Evolutionary conservation across 345 rosid species (phyloP), one percentile per base, ranked within the genome.

Genomic region (Trapa bicornis): DNA sequence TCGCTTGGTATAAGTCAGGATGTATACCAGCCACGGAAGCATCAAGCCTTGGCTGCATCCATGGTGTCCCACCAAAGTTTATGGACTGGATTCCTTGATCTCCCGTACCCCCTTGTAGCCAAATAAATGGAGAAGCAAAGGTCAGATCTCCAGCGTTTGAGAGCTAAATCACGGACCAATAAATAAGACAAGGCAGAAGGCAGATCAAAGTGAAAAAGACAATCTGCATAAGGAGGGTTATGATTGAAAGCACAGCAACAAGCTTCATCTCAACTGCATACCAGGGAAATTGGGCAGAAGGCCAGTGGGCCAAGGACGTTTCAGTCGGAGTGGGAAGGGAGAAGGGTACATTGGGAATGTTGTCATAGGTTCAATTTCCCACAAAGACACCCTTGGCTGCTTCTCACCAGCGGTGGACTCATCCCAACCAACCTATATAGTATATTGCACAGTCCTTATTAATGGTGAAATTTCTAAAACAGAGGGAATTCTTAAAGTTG

Each of bases 361-460:
- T 38, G 85, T 75, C n/a, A 82, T 73, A 32, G 85, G 85, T 67
- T 82, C 83, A 41, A 82, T 82, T 68, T 82, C 85, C 85, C 85
- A 82, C 74, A 79, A 70, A 12, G 85, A 82, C 37, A 82, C 85
- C 71, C 83, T 71, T n/a, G 85, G 85, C 78, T 82, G 85, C 73
- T 80, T 77, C 72, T 82, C 85, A 36, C 83, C 85, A n/a, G 85
- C 83, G 17, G 85, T 79, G 52, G 85, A 82, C 67, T 82, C 85
- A 73, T 82, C 85, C 85, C 85, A 82, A 45, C 85, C 83, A 37
- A 82, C 85, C 85, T 82, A 73, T 64, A 70, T 61, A 64, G 61
- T 35, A 50, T 65, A 6, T 15, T 15, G 6, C 39, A 0, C 32
- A 13, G 11, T 33, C 37, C 8, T 29, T 65, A 3, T 10, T 29